These are phyloP conservation scores for Fonsecaea multimorphosa DNA, from an alignment of 2,329 filamentous ascomycete species.

Conservation along the genomic window DNA sequence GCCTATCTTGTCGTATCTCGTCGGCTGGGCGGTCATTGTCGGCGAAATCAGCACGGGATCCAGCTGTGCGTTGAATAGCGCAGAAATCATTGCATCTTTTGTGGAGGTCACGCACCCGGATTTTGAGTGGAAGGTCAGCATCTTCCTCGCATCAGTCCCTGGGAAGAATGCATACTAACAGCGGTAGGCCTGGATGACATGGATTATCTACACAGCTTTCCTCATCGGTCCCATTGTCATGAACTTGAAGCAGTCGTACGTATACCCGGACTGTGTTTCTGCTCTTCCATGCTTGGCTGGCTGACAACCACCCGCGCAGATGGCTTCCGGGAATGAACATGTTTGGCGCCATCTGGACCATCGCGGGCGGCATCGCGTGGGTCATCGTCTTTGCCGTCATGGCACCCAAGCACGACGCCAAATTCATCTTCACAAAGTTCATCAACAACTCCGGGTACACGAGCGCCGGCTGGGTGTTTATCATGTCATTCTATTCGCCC, in stretches of 20 bases:
- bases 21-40: constrained; percentile 34
- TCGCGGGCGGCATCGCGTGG: constrained; percentile 32
- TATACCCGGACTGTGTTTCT: too few species aligned
- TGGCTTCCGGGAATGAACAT: constrained; percentile 36
- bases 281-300: too few species aligned
- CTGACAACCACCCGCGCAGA: constrained; percentile 6
- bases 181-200: constrained; percentile 30
- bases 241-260: constrained; percentile 33
- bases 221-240: constrained; percentile 33
- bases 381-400: constrained; percentile 34
- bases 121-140: constrained; percentile 28
- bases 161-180: constrained; percentile 12
- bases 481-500: constrained; percentile 68
- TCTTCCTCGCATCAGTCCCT: not conserved
- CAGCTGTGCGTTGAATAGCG: constrained; percentile 34
- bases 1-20: constrained; percentile 31
- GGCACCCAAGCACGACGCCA: constrained; percentile 36
- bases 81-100: constrained; percentile 33
- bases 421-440: constrained; percentile 64
- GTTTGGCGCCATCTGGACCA: constrained; percentile 32
- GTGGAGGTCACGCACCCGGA: constrained; percentile 34
- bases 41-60: constrained; percentile 34
- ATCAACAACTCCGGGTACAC: constrained; percentile 53
- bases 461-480: constrained; percentile 64
- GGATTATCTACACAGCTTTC: constrained; percentile 33